Base-by-base conservation (phyloP, 2,329 filamentous ascomycete species). In the Alternaria arborescens region DNA sequence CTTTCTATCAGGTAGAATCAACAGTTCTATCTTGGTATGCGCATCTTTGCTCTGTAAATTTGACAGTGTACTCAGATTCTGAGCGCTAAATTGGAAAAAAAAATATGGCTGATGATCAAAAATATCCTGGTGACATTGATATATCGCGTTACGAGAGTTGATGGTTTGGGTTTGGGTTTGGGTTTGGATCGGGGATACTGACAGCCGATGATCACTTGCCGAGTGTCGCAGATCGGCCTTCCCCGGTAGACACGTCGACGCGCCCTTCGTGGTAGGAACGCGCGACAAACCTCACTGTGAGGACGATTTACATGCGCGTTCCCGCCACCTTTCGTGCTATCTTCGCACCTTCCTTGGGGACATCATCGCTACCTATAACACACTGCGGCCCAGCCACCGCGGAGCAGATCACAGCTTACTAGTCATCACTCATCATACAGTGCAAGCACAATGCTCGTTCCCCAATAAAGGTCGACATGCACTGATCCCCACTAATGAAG, bases 401-500 rank as follows among this genome's bases (percentile, higher is more conserved):
- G 16, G 16, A 47, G 26, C 30, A 6, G 3, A 47, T 32, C 44
- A 24, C n/a, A 16, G 44, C 44, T 47, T 47, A 47, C 44, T 47
- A 28, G 28, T n/a, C 28, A 48, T 48, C 28, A 34, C 44, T 48
- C 28, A 48, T 48, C 28, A 30, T 48, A 28, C 44, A 48, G 28
- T 28, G 44, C 44, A 48, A 48, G 44, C 44, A 48, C 28, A 6
- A 48, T 48, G 16, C 18, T 34, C 18, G 34, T 32, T 6, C 18
- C 44, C 44, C 28, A 48, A 34, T 11, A 32, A 22, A 10, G 28
- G 11, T 48, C 12, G 18, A 20, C 18, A 18, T 50, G 51, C 28
- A 59, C 34, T n/a, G 34, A 50, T 59, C 43, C 44, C 28, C 44
- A n/a, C 51, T 55, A 55, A 46, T 7, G 20, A 16, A 34, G 40